Conservation (phyloP, 2,329 filamentous ascomycete species). For the Curvularia verruculosa region DNA sequence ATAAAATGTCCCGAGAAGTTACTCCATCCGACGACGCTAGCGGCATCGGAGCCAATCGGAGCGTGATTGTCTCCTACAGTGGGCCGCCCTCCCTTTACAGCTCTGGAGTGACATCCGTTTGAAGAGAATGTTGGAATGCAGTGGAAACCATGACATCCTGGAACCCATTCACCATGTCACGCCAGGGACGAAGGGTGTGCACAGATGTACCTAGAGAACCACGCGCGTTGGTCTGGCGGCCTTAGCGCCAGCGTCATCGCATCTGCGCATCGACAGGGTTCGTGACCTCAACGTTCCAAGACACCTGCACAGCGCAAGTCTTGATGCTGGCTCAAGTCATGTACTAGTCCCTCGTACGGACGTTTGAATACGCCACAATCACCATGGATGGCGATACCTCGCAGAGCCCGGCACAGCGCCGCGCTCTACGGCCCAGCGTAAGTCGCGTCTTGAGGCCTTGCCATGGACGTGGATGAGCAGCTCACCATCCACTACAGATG, state of each 20-base stretch:
- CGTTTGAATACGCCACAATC: slow-evolving; percentile 2
- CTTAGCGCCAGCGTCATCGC: slow-evolving; percentile 23
- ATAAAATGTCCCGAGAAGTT: slow-evolving; percentile 1
- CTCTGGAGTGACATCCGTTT: not conserved
- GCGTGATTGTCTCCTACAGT: not conserved
- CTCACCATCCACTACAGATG: slow-evolving; percentile 58
- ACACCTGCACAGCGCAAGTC: slow-evolving; percentile 8
- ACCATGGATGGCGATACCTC: slow-evolving; percentile 39
- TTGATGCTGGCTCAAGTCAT: slow-evolving; percentile 10
- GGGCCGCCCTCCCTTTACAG: slow-evolving; percentile 1
- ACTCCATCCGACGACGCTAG: slow-evolving; percentile 6
- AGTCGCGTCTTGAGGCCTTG: slow-evolving; percentile 17
- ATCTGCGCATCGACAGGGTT: slow-evolving; percentile 22
- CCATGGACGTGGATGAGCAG: not conserved
- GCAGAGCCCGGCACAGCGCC: slow-evolving; percentile 43
- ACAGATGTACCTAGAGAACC: not conserved
- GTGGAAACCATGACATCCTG: not conserved
- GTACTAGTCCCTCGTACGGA: slow-evolving; percentile 14
- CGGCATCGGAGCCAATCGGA: slow-evolving; percentile 7
- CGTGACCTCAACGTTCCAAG: slow-evolving; percentile 6
- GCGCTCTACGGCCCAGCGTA: slow-evolving; percentile 47
- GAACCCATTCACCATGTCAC: not conserved
- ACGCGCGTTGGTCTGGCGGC: slow-evolving; percentile 18
- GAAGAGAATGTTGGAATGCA: not conserved
- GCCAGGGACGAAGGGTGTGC: not conserved